These are phyloP conservation scores for Phellopilus nigrolimitatus DNA, from an alignment of 1,284 basidiomycete genomes.

Conservation along the genomic window DNA sequence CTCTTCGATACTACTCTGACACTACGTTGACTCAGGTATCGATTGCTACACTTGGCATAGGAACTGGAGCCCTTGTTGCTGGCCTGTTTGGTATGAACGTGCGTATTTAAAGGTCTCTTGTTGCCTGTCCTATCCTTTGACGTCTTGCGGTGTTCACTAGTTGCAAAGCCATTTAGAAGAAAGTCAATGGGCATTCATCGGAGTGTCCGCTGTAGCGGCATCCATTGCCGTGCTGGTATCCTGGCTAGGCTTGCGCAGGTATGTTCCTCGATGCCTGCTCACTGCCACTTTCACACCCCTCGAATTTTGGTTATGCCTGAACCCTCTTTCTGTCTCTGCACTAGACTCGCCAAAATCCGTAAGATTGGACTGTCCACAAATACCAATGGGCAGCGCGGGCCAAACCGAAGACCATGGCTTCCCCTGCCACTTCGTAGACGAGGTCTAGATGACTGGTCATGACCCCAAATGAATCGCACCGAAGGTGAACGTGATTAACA, in stretches of 20 bases:
- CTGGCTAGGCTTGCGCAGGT: slow-evolving; percentile 61
- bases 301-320: slow-evolving; percentile 11
- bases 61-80: slow-evolving; percentile 87
- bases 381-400: slow-evolving; percentile 22
- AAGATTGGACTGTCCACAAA: slow-evolving; percentile 47
- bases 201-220: slow-evolving; percentile 53
- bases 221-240: slow-evolving; percentile 52
- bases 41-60: slow-evolving; percentile 92
- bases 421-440: slow-evolving; percentile 54
- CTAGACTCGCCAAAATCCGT: slow-evolving; percentile 43
- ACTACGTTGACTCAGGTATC: slow-evolving; percentile 54
- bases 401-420: slow-evolving; percentile 42
- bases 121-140: slow-evolving; percentile 19
- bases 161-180: slow-evolving; percentile 65
- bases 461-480: slow-evolving; percentile 9
- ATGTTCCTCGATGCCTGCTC: slow-evolving; percentile 16
- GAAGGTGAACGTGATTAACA: slow-evolving; percentile 7
- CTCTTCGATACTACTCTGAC: slow-evolving; percentile 8
- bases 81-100: slow-evolving; percentile 97
- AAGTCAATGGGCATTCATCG: slow-evolving; percentile 63
- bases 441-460: slow-evolving; percentile 21
- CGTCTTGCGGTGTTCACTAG: slow-evolving; percentile 35
- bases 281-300: slow-evolving; percentile 4
- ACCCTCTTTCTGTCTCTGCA: not conserved
- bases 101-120: slow-evolving; percentile 31